A percentile compares a stretch with the other conserved stretches of the same genome.
These are phyloP conservation scores for Sistotremastrum suecicum DNA, from an alignment of 768 basidiomycete species.

Conservation along the genomic window DNA sequence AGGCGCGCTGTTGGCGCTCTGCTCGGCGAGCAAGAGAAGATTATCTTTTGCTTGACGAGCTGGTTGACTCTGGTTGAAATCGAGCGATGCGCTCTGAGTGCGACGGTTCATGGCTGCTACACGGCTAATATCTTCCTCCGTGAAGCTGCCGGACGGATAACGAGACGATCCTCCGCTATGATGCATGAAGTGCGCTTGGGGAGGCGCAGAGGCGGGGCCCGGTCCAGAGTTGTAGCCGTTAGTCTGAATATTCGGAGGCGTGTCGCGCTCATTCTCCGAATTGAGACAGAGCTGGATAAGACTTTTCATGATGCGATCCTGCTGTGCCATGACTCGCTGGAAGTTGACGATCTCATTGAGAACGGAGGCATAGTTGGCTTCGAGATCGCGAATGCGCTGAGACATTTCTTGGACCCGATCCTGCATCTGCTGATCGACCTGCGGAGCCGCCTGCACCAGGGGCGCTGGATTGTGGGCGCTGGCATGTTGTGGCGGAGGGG, in stretches of 20 bases:
- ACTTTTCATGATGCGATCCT: slow-evolving; percentile 72
- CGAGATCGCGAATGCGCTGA: slow-evolving; percentile 40
- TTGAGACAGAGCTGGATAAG: slow-evolving; percentile 72
- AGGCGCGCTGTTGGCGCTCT: neutral
- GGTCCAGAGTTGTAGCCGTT: no score
- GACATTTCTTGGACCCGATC: slow-evolving; percentile 27
- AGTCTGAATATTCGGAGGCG: no score
- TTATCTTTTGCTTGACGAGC: no score
- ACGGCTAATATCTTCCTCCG: no score
- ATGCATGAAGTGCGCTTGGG: no score
- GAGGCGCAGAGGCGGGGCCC: no score
- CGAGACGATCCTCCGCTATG: no score
- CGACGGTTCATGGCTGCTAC: no score
- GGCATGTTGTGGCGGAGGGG: neutral
- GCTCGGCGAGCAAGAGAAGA: neutral
- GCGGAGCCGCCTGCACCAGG: slow-evolving; percentile 10
- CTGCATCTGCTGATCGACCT: slow-evolving; percentile 33
- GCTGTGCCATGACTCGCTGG: slow-evolving; percentile 65
- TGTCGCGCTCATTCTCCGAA: slow-evolving; percentile 30
- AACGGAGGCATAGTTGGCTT: slow-evolving; percentile 52
- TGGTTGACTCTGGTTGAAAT: no score
- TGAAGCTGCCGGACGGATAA: no score
- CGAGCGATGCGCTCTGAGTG: no score
- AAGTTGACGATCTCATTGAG: slow-evolving; percentile 60
- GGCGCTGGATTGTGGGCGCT: neutral